Evolutionary conservation across 306 rosid species (phyloP).

Genomic region (Phaseolus lunatus): DNA sequence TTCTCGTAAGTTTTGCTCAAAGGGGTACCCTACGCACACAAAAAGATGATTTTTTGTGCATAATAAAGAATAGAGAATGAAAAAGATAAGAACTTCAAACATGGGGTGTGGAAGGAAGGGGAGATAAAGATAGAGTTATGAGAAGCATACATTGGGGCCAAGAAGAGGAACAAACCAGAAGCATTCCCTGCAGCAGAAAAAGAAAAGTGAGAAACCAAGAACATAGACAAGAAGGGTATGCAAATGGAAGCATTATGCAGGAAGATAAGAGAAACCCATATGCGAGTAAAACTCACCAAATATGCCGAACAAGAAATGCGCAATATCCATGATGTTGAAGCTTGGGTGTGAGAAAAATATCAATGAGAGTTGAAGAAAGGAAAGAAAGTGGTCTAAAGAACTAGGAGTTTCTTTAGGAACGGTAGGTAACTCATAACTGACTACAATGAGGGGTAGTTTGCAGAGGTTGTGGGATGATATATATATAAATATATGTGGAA

Average conservation of each 20-base stretch:
- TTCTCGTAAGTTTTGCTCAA: slow-evolving; percentile 12
- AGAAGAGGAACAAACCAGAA: slow-evolving; percentile 85
- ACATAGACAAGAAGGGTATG: neutral
- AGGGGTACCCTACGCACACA: neutral
- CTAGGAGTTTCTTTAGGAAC: neutral
- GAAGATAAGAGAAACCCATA: slow-evolving; percentile 13
- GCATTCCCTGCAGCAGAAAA: slow-evolving; percentile 69
- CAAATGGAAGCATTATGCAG: neutral
- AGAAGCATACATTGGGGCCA: slow-evolving; percentile 70
- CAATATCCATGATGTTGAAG: slow-evolving; percentile 54
- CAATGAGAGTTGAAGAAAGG: slow-evolving; percentile 10
- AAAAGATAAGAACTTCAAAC: neutral
- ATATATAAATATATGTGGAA: neutral
- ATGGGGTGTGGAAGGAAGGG: neutral
- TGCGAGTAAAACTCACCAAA: slow-evolving; percentile 52
- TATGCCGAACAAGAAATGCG: slow-evolving; percentile 72
- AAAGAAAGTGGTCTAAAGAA: neutral
- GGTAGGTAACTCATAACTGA: slow-evolving; percentile 14
- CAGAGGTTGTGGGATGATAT: neutral
- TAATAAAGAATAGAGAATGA: neutral
- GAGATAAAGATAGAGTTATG: neutral
- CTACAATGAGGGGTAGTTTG: neutral
- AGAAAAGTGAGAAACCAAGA: slow-evolving; percentile 34
- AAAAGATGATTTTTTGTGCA: neutral
- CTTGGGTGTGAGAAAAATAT: slow-evolving; percentile 27